Evolutionary conservation across 177 flowering plant species (phyloP).

Genomic region (Vitis hybrid): DNA sequence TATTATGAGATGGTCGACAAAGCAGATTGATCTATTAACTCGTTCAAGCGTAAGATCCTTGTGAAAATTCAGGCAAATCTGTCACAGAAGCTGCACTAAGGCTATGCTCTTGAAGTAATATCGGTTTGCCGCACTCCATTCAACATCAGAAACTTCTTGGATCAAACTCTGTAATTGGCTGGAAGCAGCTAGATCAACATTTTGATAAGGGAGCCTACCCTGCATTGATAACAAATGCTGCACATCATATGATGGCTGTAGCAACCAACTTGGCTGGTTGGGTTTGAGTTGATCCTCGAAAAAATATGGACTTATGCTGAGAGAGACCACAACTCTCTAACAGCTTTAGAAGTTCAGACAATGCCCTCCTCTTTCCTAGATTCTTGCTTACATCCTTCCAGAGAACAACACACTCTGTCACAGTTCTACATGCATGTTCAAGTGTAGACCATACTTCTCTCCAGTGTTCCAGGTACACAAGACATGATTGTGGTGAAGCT

Average conservation of each 20-base stretch:
- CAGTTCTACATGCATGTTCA: slow-evolving; percentile 37
- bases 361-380: slow-evolving; percentile 66
- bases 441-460: slow-evolving; percentile 41
- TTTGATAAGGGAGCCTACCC: slow-evolving; percentile 13
- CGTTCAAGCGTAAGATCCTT: slow-evolving; percentile 68
- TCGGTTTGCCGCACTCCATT: slow-evolving; percentile 61
- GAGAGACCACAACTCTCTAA: slow-evolving; percentile 71
- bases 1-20: slow-evolving; percentile 66
- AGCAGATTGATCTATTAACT: slow-evolving; percentile 56
- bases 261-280: slow-evolving; percentile 45
- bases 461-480: slow-evolving; percentile 43
- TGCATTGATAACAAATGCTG: slow-evolving; percentile 55
- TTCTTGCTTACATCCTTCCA: slow-evolving; percentile 54
- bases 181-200: slow-evolving; percentile 9
- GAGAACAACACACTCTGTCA: slow-evolving; percentile 42
- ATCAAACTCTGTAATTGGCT: slow-evolving; percentile 9
- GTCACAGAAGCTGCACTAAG: slow-evolving; percentile 51
- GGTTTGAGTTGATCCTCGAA: slow-evolving; percentile 42
- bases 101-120: slow-evolving; percentile 76
- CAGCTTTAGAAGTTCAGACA: slow-evolving; percentile 59
- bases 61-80: slow-evolving; percentile 61
- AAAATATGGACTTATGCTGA: slow-evolving; percentile 40
- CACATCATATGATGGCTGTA: slow-evolving; percentile 64
- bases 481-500: slow-evolving; percentile 23
- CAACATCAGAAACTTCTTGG: slow-evolving; percentile 16